Conservation (phyloP, 306 rosid genomes). For the Cajanus cajan region DNA sequence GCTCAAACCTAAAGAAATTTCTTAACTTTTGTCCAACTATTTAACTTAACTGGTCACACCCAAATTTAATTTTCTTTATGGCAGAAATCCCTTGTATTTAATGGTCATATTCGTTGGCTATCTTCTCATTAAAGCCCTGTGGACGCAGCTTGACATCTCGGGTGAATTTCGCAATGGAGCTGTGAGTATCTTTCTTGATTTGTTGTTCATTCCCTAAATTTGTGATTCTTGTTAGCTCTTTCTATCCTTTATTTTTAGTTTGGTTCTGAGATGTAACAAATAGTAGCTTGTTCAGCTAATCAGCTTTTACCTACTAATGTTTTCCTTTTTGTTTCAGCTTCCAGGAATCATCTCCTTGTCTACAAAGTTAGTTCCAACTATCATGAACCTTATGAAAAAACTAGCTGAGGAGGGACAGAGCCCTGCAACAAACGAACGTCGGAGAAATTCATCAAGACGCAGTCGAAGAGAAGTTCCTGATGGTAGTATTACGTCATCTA, state of each 20-base stretch:
- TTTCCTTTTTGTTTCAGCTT: slow-evolving; percentile 51
- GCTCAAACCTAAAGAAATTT: neutral
- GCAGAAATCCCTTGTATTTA: slow-evolving; percentile 89
- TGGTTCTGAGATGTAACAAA: neutral
- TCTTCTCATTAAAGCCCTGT: slow-evolving; percentile 69
- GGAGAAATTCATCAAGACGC: slow-evolving; percentile 44
- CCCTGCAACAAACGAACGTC: slow-evolving; percentile 40
- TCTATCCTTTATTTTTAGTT: neutral
- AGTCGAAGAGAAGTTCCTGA: slow-evolving; percentile 30
- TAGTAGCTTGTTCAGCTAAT: neutral
- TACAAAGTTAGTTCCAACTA: slow-evolving; percentile 60
- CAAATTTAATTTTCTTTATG: slow-evolving; percentile 8
- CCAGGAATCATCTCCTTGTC: slow-evolving; percentile 78
- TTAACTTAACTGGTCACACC: slow-evolving; percentile 21
- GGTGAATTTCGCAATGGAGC: slow-evolving; percentile 68
- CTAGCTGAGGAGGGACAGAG: slow-evolving; percentile 76
- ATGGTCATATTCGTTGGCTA: slow-evolving; percentile 60
- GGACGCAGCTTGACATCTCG: slow-evolving; percentile 73
- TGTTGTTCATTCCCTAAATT: slow-evolving; percentile 9
- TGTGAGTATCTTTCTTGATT: slow-evolving; percentile 53
- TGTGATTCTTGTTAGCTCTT: neutral
- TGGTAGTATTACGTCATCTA: slow-evolving; percentile 46
- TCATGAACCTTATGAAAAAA: slow-evolving; percentile 65
- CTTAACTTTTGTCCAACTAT: neutral
- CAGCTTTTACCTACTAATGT: neutral